These are phyloP conservation scores for Grosmannia serpens DNA, from an alignment of 2,329 filamentous ascomycete species.

Conservation along the genomic window DNA sequence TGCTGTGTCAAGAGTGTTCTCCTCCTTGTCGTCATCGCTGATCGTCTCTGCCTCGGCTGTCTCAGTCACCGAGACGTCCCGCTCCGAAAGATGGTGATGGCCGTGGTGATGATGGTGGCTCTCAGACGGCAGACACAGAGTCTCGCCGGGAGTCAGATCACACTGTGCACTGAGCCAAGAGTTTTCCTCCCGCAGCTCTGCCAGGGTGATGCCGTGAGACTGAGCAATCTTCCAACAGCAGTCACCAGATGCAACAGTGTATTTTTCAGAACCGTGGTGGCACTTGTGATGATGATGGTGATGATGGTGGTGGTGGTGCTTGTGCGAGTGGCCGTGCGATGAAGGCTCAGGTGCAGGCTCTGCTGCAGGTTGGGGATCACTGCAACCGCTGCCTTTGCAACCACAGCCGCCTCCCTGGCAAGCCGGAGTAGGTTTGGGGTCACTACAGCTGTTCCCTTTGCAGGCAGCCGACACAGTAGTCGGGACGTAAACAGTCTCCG, in stretches of 20 bases:
- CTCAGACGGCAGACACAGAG: conserved; percentile 2
- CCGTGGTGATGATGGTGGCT: neutral
- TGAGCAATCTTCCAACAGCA: conserved; percentile 4
- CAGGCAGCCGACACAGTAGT: neutral
- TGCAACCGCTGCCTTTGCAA: neutral
- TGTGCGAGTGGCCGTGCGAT: neutral
- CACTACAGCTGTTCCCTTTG: neutral
- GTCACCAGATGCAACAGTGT: conserved; percentile 3
- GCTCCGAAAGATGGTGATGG: neutral
- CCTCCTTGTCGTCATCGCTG: neutral
- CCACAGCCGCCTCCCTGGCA: neutral
- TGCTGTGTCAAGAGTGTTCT: neutral
- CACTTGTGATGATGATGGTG: neutral
- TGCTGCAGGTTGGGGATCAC: neutral
- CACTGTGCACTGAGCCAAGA: conserved; percentile 1
- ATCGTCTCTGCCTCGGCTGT: neutral
- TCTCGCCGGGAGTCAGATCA: conserved; percentile 2
- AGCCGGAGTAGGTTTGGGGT: neutral
- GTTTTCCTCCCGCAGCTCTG: conserved; percentile 1
- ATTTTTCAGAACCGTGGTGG: neutral
- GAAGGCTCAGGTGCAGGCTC: neutral
- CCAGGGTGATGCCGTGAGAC: neutral
- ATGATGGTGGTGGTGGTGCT: neutral
- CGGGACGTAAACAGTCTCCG: neutral
- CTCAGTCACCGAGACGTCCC: neutral